Evolutionary conservation across 2,329 filamentous ascomycete genomes (phyloP).

Genomic region (Clathrospora elynae): DNA sequence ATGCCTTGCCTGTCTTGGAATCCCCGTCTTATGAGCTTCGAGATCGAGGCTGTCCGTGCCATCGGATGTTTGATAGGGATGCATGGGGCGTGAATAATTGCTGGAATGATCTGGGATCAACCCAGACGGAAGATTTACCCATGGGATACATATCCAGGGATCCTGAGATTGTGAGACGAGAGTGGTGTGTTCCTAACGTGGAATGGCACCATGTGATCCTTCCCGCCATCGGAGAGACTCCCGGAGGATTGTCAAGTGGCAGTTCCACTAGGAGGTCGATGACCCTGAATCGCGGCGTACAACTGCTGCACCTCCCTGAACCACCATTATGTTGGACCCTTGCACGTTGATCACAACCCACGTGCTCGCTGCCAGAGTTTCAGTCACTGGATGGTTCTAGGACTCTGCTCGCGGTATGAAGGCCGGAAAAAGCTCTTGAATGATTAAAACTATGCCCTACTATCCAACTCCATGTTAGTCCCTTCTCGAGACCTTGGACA

Average conservation of each 20-base stretch:
- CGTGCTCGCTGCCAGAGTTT: slow-evolving; percentile 6
- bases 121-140: slow-evolving; percentile 2
- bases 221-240: slow-evolving; percentile 14
- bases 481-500: slow-evolving; percentile 2
- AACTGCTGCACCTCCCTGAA: slow-evolving; percentile 2
- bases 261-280: slow-evolving; percentile 3
- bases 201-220: slow-evolving; percentile 8
- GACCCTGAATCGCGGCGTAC: slow-evolving; percentile 8
- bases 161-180: neutral
- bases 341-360: slow-evolving; percentile 7
- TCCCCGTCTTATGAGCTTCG: slow-evolving; percentile 9
- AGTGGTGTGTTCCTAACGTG: slow-evolving; percentile 6
- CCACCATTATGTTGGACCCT: slow-evolving; percentile 3
- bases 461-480: slow-evolving; percentile 13
- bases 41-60: slow-evolving; percentile 12
- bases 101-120: slow-evolving; percentile 5
- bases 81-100: no score
- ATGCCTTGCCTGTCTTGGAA: slow-evolving; percentile 2
- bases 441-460: slow-evolving; percentile 17
- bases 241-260: slow-evolving; percentile 13
- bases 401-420: slow-evolving; percentile 4
- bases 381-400: slow-evolving; percentile 12
- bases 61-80: no score
- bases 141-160: slow-evolving; percentile 7
- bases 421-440: slow-evolving; percentile 12